Percentiles rank a stretch among this genome's conserved stretches.
phyloP scores from a whole-genome alignment of 2,329 filamentous ascomycete species.

The Aspergillus ruber region DNA sequence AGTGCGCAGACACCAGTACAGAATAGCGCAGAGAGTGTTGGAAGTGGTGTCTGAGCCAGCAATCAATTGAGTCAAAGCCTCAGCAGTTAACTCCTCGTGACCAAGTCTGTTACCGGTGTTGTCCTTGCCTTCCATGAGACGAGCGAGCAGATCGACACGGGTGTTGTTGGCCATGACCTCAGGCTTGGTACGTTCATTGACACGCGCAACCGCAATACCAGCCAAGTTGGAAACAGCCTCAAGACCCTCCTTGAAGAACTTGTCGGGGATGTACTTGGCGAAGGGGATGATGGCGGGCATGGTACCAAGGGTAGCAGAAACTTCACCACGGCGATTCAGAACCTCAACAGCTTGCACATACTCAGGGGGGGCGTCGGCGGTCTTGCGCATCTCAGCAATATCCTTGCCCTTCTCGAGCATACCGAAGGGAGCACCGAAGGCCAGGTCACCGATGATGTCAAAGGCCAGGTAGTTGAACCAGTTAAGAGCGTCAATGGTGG shows the following conservation, averaged over 20 bases:
- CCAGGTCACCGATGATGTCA: slow-evolving; percentile 55
- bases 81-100: slow-evolving; percentile 74
- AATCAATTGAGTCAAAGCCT: slow-evolving; percentile 82
- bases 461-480: slow-evolving; percentile 72
- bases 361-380: slow-evolving; percentile 55
- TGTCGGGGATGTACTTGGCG: slow-evolving; percentile 72
- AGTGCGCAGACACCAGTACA: slow-evolving; percentile 67
- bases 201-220: slow-evolving; percentile 79
- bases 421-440: slow-evolving; percentile 72
- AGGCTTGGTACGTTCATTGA: slow-evolving; percentile 65
- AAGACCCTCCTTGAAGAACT: slow-evolving; percentile 71
- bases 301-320: slow-evolving; percentile 72
- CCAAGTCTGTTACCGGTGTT: slow-evolving; percentile 69
- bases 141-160: slow-evolving; percentile 72
- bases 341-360: slow-evolving; percentile 80
- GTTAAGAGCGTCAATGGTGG: slow-evolving; percentile 64
- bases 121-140: slow-evolving; percentile 80
- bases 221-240: slow-evolving; percentile 72
- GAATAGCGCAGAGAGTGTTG: slow-evolving; percentile 72
- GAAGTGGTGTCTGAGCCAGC: slow-evolving; percentile 61
- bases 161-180: slow-evolving; percentile 54
- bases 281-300: slow-evolving; percentile 69
- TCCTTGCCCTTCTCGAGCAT: slow-evolving; percentile 75
- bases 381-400: slow-evolving; percentile 64
- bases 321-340: slow-evolving; percentile 79